Evolutionary conservation across 2,329 filamentous ascomycete species (phyloP), one percentile per base, ranked within the genome.

Genomic region (Coniochaeta sp.): DNA sequence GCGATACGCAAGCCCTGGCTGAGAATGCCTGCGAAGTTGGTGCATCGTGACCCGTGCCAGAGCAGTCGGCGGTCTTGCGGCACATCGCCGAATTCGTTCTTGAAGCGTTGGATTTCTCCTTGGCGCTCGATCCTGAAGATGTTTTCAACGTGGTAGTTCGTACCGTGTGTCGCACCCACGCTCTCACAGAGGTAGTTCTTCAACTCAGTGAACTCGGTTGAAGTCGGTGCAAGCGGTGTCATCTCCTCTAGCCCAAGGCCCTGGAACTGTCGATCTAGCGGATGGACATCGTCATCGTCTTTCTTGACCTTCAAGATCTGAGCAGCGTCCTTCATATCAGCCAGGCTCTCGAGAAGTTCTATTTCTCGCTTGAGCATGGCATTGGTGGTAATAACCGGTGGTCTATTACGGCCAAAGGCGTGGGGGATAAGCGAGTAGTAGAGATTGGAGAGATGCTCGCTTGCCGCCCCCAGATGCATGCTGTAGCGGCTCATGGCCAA

Each of bases 1-100:
- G 92, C 92, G 65, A 96, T 96, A n/a, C 91, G 89, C 7, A 96
- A 82, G 64, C 92, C 92, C 72, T 96, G 90, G 60, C 86, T 89
- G 47, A 96, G 83, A 61, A 96, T 96, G 69, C 91, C 92, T 68
- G 89, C 91, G 65, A 88, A 96, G 71, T 96, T 96, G 58, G 90
- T 95, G 34, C 81, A 83, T 36, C 91, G 86, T 17, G 89, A 93
- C 17, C 92, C 91, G 70, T 96, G 92, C 92, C 92, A 96, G 2
- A 96, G 80, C 1, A 96, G 84, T 19, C 90, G 85, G 26, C 89
- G 84, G 69, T 95, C 84, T 54, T 54, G 47, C 30, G 44, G 44
- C 19, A 17, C n/a, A 10, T 36, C 34, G 12, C 54, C 54, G 32
- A 79, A 70, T 55, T 81, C 67, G 1, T 77, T 79, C 4, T 85